Base-by-base conservation (phyloP, 352 stramenopile species). In the Phytophthora pistaciae region DNA sequence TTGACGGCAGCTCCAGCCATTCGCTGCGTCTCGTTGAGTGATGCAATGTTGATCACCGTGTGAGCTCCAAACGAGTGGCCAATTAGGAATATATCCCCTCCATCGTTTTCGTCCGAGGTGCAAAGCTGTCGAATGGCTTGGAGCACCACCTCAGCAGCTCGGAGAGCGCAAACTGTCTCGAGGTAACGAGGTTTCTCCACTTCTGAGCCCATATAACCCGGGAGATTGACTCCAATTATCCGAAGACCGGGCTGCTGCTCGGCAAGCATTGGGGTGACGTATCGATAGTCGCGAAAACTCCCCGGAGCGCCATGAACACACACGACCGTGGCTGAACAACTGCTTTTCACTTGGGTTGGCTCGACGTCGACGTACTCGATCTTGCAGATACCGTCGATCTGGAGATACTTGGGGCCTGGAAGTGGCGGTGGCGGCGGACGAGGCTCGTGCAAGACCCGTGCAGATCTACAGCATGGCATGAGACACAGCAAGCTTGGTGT, bases 271-370 rank as follows among this genome's bases (percentile, higher is more conserved):
- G 84, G 84, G 50, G 85, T 75, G 20, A 91, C 40, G 62, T 91
- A 82, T 38, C 77, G 75, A 72, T 84, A 91, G 48, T 89, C 81
- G 25, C 69, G 60, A 58, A 83, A 82, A 46, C 73, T 85, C 0
- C 83, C 83, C 36, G 81, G 81, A 40, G 83, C 81, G 10, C 84
- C 82, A 49, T 92, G 84, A 62, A 92, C 55, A n/a, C 88, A 71
- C 27, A 88, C 80, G 38, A 89, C 40, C 20, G 83, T 85, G 1
- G 62, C 62, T 40, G 52, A 57, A 5, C 33, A 7, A 33, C 53
- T 36, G 14, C 29, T 16, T 40, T 52, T 52, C 13, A 20, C 5
- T 48, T 56, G 46, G 44, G 10, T 55, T n/a, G 50, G 72, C 36
- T 64, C 20, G 2, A 77, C 56, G 14, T 84, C 74, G 29, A 84